phyloP scores from a whole-genome alignment of 2,329 filamentous ascomycete genomes.

The Cercospora beticola region DNA sequence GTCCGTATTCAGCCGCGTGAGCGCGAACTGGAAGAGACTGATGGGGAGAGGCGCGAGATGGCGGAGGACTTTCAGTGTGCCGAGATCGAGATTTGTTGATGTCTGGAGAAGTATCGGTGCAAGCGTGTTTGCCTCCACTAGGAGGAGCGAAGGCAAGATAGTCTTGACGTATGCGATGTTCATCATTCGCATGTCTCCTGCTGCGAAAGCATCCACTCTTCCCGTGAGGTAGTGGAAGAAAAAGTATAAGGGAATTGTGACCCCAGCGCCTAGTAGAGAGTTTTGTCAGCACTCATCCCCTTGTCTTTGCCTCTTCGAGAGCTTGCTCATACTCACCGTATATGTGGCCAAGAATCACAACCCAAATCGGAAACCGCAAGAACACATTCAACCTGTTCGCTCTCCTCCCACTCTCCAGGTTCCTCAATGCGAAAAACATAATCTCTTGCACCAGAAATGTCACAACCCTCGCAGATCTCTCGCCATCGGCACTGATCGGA shows the following conservation, averaged over 20 bases:
- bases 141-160: conserved; percentile 29
- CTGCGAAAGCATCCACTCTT: conserved; percentile 38
- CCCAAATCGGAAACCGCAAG: conserved; percentile 17
- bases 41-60: conserved; percentile 25
- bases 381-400: conserved; percentile 4
- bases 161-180: conserved; percentile 33
- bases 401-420: conserved; percentile 3
- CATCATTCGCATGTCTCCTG: conserved; percentile 38
- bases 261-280: conserved; percentile 25
- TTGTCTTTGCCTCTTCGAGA: not conserved
- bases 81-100: not conserved
- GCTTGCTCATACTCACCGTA: conserved; percentile 22
- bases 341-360: conserved; percentile 33
- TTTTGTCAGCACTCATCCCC: not conserved
- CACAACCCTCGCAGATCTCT: not conserved
- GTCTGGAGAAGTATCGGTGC: not conserved
- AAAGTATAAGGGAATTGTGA: conserved; percentile 40
- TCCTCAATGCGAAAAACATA: not conserved
- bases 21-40: conserved; percentile 21
- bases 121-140: not conserved
- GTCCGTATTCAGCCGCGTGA: conserved; percentile 29
- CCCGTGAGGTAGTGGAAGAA: conserved; percentile 41
- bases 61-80: conserved; percentile 1
- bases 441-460: not conserved
- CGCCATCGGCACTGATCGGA: not conserved